Evolutionary conservation across 805 yeast genomes (phyloP), one percentile per base, ranked within the genome.

Genomic region (Myxozyma mucilagina): DNA sequence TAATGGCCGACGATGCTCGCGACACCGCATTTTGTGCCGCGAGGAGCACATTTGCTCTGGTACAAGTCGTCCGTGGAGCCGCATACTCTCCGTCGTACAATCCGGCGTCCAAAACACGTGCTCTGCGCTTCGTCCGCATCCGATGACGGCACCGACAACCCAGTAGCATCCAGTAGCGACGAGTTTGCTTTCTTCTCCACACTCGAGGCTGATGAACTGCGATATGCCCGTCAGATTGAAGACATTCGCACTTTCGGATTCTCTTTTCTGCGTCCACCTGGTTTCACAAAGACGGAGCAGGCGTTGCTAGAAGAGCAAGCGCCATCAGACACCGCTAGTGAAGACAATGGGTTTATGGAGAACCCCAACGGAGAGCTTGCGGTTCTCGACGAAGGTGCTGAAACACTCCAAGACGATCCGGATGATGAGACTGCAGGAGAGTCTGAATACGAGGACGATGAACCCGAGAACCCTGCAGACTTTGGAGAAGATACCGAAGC

Each of bases 181-280:
- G 38, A 36, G 16, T 38, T 16, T 10, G 57, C 29, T 10, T 29
- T 57, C 10, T 13, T 57, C 16, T 29, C 35, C 16, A 24, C 44
- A 1, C 47, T 59, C 11, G 65, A 62, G 18, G 47, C 43, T 4
- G 66, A 54, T 6, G 67, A 63, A 38, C 36, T 53, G 8, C 45
- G 44, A 16, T 48, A 47, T 31, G 61, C 48, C 9, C 42, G 43
- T 16, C 56, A 62, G 32, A 60, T 70, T 38, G 55, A 59, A 8
- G 42, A 55, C 16, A 74, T 83, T 35, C 74, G 80, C 7, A 75
- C 75, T 4, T 67, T 79, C 24, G 90, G 89, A 0, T 78, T 75
- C 71, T 67, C 76, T 13, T 76, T 75, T 57, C 69, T 87, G 58
- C 76, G 76, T 47, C 90, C 91, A 0, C 78, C 86, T 10, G 91